Evolutionary conservation across 2,329 filamentous ascomycete genomes (phyloP).

Genomic region (Pezicula radicicola): DNA sequence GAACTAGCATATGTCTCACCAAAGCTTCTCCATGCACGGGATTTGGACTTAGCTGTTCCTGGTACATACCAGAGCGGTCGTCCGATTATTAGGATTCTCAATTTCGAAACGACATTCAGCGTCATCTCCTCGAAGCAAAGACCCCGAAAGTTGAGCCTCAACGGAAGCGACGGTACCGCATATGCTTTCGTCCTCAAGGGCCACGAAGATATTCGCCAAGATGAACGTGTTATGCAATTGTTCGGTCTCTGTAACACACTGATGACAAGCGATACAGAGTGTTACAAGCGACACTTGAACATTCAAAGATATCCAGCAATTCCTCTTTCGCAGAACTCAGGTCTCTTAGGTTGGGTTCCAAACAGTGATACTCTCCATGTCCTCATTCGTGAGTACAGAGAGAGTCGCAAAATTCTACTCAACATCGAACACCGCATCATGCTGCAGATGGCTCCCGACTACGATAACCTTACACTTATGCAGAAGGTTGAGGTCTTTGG

Average conservation of each 20-base stretch:
- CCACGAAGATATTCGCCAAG: conserved; percentile 98
- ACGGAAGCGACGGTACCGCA: conserved; percentile 81
- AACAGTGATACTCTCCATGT: conserved; percentile 98
- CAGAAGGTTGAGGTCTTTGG: conserved; percentile 99
- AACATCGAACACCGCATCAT: conserved; percentile 99
- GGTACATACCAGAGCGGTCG: conserved; percentile 82
- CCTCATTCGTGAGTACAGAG: conserved; percentile 94
- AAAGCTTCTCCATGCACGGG: conserved; percentile 78
- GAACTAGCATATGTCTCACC: conserved; percentile 97
- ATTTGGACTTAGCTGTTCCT: conserved; percentile 91
- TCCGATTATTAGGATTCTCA: conserved; percentile 79
- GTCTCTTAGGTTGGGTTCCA: conserved; percentile 91
- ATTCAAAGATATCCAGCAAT: conserved; percentile 98
- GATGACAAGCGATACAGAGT: conserved; percentile 89
- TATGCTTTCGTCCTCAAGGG: conserved; percentile 95
- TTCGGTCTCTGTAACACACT: conserved; percentile 98
- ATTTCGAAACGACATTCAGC: conserved; percentile 84
- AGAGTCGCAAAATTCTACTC: conserved; percentile 93
- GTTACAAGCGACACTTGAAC: conserved; percentile 93
- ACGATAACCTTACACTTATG: conserved; percentile 98
- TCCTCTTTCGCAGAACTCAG: conserved; percentile 92
- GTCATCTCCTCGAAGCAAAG: conserved; percentile 98
- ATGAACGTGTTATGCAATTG: conserved; percentile 98
- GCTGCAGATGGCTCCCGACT: conserved; percentile 99
- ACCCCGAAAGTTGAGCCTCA: conserved; percentile 82